Base-by-base conservation (phyloP, 208 protist genomes). In the Leishmania arabica region DNA sequence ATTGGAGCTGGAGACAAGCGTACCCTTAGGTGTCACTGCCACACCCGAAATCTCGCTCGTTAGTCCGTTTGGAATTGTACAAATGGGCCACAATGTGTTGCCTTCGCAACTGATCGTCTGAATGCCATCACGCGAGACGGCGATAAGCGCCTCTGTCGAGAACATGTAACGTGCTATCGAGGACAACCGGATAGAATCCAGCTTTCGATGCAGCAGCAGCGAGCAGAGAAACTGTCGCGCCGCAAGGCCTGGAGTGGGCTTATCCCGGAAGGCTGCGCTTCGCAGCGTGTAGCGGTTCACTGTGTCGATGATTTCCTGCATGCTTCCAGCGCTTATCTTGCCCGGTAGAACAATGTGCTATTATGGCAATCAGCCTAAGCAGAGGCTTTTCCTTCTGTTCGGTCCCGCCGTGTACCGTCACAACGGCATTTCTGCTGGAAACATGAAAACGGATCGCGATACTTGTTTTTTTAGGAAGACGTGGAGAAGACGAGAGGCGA, bases 231-330 rank as follows among this genome's bases (percentile, higher is more conserved):
- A 84, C 73, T 96, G 93, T 56, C 78, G 54, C 24, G 86, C 81
- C 11, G 86, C 86, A 64, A 78, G 85, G 21, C 86, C 85, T 21
- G 87, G 86, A 24, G 86, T 80, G 17, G 86, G 86, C 45, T 87
- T 90, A 45, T 75, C 75, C 3, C 75, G 83, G 8, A 78, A 88
- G 5, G 66, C 77, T 8, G 69, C 71, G 74, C 83, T 77, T 42
- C 82, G 69, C 74, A 89, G 66, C 53, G 84, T 85, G 77, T 95
- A 94, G 27, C 86, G 87, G 72, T 91, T 93, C 34, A 96, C 81
- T 13, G 89, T 85, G 54, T 90, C 88, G 71, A 93, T 83, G 54
- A 94, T 70, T n/a, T 92, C 91, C 45, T 91, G 91, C 93, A 95
- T 96, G 27, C 72, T 64, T 66, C n/a, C 37, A 51, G 34, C 24